Base-by-base conservation (phyloP, 495 filamentous ascomycete species). In the Aspergillus leporis region DNA sequence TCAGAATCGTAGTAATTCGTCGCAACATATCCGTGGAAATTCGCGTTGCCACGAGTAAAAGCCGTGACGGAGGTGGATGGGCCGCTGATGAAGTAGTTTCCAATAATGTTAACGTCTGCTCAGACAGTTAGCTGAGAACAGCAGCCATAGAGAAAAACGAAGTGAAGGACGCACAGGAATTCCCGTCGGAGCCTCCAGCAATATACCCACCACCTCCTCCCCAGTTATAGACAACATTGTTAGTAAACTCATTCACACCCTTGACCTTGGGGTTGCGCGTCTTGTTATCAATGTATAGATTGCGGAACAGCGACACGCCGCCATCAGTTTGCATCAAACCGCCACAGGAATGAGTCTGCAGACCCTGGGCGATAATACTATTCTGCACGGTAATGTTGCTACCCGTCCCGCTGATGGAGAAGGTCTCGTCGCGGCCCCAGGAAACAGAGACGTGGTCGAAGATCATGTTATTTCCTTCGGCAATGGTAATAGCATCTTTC, bases 241-340 rank as follows among this genome's bases (percentile, higher is more conserved):
- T 64, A 1, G 61, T 64, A 40, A 64, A 64, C 52, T 64, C 61
- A 38, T 64, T 64, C 1, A 64, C 61, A 2, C 61, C 61, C 53
- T 64, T 64, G n/a, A 64, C 61, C 57, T 64, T 64, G 7, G 61
- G 61, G n/a, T 64, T 64, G 18, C 61, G 53, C 16, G 61, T 60
- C 36, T 64, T 64, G 41, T 64, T 64, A 34, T 64, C 61, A 32
- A 64, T 64, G 48, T 64, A 64, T n/a, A 64, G 57, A 43, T 64
- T 64, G 9, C 61, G 61, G 34, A 64, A 60, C 0, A 64, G 48
- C 1, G 61, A 64, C 21, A 64, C 53, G 8, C 61, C 57, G 5
- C 61, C 61, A n/a, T 60, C 61, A 4, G 57, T 64, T 53, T 64
- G 49, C 48, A 60, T 57, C 21, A 64, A 41, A 5, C 61, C 61